Percentiles rank a stretch among this genome's conserved stretches.
Evolutionary conservation across 805 yeast species (phyloP).

Genomic region (Pichia exigua): DNA sequence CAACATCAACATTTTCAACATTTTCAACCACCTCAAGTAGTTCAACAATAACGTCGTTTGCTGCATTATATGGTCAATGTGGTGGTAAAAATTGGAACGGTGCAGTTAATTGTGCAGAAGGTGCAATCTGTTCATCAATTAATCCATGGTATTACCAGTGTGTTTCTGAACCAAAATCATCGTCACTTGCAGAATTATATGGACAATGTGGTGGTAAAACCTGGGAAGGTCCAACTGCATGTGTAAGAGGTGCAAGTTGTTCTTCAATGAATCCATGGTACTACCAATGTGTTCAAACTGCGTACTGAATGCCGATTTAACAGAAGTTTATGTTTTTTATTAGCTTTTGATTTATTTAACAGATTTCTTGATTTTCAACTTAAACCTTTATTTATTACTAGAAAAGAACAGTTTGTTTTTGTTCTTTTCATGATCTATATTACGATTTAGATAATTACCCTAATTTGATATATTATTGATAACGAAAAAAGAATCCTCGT

Average conservation of each 20-base stretch:
- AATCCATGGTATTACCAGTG: constrained; percentile 21
- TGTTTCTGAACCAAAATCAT: constrained; percentile 13
- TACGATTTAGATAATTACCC: too few relatives aligned
- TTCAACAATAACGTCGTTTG: constrained; percentile 8
- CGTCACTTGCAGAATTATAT: constrained; percentile 10
- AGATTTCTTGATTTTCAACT: neutral
- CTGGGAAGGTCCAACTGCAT: constrained; percentile 16
- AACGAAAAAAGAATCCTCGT: too few relatives aligned
- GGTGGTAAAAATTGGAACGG: constrained; percentile 19
- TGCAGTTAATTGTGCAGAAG: constrained; percentile 17
- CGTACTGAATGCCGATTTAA: neutral
- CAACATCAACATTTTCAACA: constrained; percentile 3
- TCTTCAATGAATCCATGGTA: constrained; percentile 19
- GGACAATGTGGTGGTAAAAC: constrained; percentile 23
- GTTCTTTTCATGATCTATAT: too few relatives aligned
- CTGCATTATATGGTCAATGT: constrained; percentile 18
- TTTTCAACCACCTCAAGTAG: neutral
- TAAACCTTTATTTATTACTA: neutral
- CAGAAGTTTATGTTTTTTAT: neutral
- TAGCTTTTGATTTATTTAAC: too few relatives aligned
- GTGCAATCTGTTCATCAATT: constrained; percentile 17
- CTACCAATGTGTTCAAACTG: constrained; percentile 19
- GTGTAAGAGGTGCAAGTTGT: constrained; percentile 19
- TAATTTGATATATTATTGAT: too few relatives aligned
- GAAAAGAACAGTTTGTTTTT: too few relatives aligned